Base-by-base conservation (phyloP, 805 yeast genomes). In the Hanseniaspora thailandica region DNA sequence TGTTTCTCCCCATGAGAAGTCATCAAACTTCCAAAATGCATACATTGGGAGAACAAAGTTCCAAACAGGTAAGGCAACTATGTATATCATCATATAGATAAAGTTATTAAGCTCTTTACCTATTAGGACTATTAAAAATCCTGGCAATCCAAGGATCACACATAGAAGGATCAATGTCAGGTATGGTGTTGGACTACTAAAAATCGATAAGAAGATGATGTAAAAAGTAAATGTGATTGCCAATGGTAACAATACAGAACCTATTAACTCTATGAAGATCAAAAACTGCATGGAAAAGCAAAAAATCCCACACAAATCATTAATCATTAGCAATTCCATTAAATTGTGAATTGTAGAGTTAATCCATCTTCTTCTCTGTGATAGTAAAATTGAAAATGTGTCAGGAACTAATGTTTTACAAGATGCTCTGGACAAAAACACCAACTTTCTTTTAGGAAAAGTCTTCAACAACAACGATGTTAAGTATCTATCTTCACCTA, bases 311-410 rank as follows among this genome's bases (percentile, higher is more conserved):
- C 97, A 88, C 58, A 89, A 73, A 65, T 88, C 96, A 51, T 80
- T 80, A 20, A 88, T 89, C 57, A 86, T 69, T 4, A 83, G 85
- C 62, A 88, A 77, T 66, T 88, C 97, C 80, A 89, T 76, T 67
- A 88, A 76, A 63, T 88, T 88, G 68, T 88, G 97, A 35, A 88
- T 89, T 0, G 97, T 89, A 4, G 96, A 88, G 67, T 88, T 88
- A 61, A 88, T 88, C 97, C 97, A 88, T 66, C 97, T 84, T 71
- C 97, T 86, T 66, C 97, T 82, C 66, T 88, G 97, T 1, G 96
- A 88, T 45, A 88, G 71, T 58, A 88, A 72, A 46, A 88, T 93
- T 57, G 69, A 75, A 65, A 88, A 88, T 47, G 75, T 74, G 60
- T 82, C 84, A 0, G 97, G 97, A n/a, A 83, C 96, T 56, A 86